Evolutionary conservation across 768 basidiomycete genomes (phyloP), one percentile per base, ranked within the genome.

Genomic region (Trametes sanguinea): DNA sequence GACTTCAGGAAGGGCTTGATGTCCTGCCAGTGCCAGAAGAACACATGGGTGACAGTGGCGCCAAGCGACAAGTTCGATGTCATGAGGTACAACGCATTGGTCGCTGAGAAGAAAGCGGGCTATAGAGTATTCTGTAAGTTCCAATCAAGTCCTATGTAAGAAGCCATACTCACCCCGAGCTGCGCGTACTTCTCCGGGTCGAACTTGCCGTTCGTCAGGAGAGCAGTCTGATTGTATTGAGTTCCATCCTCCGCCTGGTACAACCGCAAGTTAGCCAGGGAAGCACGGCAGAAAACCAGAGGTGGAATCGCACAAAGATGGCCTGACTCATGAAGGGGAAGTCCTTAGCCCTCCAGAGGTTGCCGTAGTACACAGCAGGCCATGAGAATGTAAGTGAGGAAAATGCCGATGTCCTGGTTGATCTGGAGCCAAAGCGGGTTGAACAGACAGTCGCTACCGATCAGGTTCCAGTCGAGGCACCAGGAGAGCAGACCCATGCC

Each of bases 381-480:
- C 71, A 71, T 71, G 39, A 73, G 67, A 58, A 71, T 70, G 57
- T 71, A 72, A n/a, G 75, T 65, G 61, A 74, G 67, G 68, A 69
- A 75, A 48, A 78, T 70, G 16, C 69, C 62, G 40, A 54, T 65
- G 17, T 63, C 64, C 55, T 71, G 61, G 63, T 67, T 67, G 60
- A 69, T 63, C 47, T 61, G 57, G 47, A 71, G 64, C 70, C 69
- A 71, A 54, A 73, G 55, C 14, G 72, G 72, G 53, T 54, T 64
- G 69, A 67, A 73, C 37, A 79, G 69, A 43, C 80, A 81, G 32
- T 77, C 76, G 52, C 78, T 75, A 40, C 78, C 81, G 61, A 84
- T 78, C 60, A 83, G 79, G 66, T 85, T 83, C 85, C 86, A 88
- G 67, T 88, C 86, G 13, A 88, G 73, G 63, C 77, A 85, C 43